Percentiles rank a stretch among this genome's conserved stretches.
Conservation (phyloP, 192 early-diverging fungal species). For the Phlyctochytrium arcticum region DNA sequence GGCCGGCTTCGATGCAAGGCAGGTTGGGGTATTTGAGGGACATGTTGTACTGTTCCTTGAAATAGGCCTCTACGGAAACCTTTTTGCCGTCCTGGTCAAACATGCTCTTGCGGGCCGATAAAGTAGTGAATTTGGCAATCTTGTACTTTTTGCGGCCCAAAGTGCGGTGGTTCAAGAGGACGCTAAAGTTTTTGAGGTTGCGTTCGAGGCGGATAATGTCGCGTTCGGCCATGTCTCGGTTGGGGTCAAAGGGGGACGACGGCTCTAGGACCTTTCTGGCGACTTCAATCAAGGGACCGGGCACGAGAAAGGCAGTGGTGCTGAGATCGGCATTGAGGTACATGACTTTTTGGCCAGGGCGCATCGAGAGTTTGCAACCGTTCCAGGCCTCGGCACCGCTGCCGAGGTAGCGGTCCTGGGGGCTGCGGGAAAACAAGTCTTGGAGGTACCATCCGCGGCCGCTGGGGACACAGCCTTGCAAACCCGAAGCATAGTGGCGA, state of each 20-base stretch:
- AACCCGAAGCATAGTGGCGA: slow-evolving; percentile 6
- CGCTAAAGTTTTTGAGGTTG: not conserved
- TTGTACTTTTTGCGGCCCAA: slow-evolving; percentile 1
- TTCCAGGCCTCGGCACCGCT: slow-evolving; percentile 34
- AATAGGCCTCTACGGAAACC: slow-evolving; percentile 67
- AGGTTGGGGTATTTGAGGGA: slow-evolving; percentile 64
- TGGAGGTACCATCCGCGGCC: slow-evolving; percentile 22
- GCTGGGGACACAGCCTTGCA: slow-evolving; percentile 5
- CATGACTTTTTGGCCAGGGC: slow-evolving; percentile 18
- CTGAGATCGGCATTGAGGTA: slow-evolving; percentile 31
- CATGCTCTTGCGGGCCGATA: slow-evolving; percentile 47
- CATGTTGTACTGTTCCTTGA: slow-evolving; percentile 60
- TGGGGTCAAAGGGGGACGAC: not conserved
- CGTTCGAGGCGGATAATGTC: slow-evolving; percentile 5
- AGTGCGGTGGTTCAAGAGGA: slow-evolving; percentile 6
- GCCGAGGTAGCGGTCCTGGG: not conserved
- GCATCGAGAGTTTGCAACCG: slow-evolving; percentile 26
- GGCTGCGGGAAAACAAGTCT: slow-evolving; percentile 3
- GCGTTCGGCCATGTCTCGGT: not conserved
- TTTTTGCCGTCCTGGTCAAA: slow-evolving; percentile 17
- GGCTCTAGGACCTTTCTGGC: slow-evolving; percentile 4
- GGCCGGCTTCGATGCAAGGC: slow-evolving; percentile 58
- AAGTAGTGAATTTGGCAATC: not conserved
- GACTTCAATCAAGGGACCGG: slow-evolving; percentile 15
- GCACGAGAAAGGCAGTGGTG: slow-evolving; percentile 25